Conservation (phyloP, 2,329 filamentous ascomycete species). For the Achaetomium macrosporum region DNA sequence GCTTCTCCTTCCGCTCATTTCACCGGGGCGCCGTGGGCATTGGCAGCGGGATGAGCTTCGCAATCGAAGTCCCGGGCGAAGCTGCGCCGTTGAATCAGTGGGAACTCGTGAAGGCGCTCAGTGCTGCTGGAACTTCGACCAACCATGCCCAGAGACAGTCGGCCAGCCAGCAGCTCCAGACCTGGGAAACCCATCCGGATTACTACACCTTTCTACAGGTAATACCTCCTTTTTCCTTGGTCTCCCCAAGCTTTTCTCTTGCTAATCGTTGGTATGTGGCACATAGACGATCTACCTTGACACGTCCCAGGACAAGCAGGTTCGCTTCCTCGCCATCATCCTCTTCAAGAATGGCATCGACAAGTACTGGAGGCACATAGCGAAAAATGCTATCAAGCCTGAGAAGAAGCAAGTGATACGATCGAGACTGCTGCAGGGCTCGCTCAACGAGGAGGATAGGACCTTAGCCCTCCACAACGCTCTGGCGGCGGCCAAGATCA, state of each 20-base stretch:
- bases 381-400: slow-evolving; percentile 61
- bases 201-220: slow-evolving; percentile 68
- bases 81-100: slow-evolving; percentile 62
- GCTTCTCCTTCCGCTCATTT: too few relatives aligned
- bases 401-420: slow-evolving; percentile 75
- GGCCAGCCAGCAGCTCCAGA: slow-evolving; percentile 62
- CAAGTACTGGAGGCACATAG: slow-evolving; percentile 76
- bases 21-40: not conserved
- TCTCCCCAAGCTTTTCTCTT: slow-evolving; percentile 1
- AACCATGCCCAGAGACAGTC: slow-evolving; percentile 59
- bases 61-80: slow-evolving; percentile 76
- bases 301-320: slow-evolving; percentile 65
- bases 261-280: not conserved
- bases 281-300: slow-evolving; percentile 73
- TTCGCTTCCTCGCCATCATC: slow-evolving; percentile 85
- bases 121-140: slow-evolving; percentile 54
- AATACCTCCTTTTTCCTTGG: slow-evolving; percentile 13
- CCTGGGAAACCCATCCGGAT: slow-evolving; percentile 62
- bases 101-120: slow-evolving; percentile 59
- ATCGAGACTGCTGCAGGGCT: slow-evolving; percentile 66
- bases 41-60: slow-evolving; percentile 52
- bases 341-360: slow-evolving; percentile 97
- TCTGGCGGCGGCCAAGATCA: slow-evolving; percentile 78
- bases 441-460: slow-evolving; percentile 68
- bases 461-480: slow-evolving; percentile 82